phyloP scores from a whole-genome alignment of 805 yeast species.

The Barnettozyma wickerhamii region DNA sequence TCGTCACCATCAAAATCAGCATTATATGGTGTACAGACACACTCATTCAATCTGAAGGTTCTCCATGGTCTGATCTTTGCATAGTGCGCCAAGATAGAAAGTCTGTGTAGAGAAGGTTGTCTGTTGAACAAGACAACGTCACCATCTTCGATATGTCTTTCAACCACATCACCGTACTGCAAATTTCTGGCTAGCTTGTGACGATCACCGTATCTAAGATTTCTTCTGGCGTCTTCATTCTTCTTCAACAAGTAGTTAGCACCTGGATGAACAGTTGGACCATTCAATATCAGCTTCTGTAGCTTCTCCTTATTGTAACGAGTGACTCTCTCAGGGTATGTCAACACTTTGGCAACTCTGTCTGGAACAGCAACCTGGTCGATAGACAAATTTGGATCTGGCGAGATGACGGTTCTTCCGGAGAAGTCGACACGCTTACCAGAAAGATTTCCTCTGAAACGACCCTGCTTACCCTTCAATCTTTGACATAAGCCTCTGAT shows the following conservation, averaged over 20 bases:
- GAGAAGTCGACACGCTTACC: constrained; percentile 99
- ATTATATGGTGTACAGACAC: constrained; percentile 99
- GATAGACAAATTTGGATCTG: constrained; percentile 91
- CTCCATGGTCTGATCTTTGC: constrained; percentile 98
- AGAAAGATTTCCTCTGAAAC: constrained; percentile 95
- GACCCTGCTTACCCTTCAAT: constrained; percentile 96
- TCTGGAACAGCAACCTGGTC: constrained; percentile 99
- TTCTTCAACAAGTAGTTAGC: constrained; percentile 87
- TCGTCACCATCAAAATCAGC: constrained; percentile 99
- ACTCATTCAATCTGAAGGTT: constrained; percentile 92
- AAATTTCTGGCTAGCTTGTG: constrained; percentile 69
- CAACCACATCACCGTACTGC: constrained; percentile 88
- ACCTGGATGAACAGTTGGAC: constrained; percentile 91
- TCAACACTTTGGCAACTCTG: constrained; percentile 89
- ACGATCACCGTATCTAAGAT: constrained; percentile 85
- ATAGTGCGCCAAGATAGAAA: constrained; percentile 90
- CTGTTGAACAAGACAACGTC: constrained; percentile 94
- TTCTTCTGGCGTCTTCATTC: constrained; percentile 82
- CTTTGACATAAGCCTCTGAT: constrained; percentile 97
- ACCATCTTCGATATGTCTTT: constrained; percentile 95
- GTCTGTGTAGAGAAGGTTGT: constrained; percentile 95
- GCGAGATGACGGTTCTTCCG: constrained; percentile 97
- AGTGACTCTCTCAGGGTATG: constrained; percentile 94
- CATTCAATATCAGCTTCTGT: constrained; percentile 69
- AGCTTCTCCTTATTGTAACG: constrained; percentile 79